Evolutionary conservation across 192 early-diverging fungal species (phyloP), one percentile per base, ranked within the genome.

Genomic region (Gryganskiella cystojenkinii): DNA sequence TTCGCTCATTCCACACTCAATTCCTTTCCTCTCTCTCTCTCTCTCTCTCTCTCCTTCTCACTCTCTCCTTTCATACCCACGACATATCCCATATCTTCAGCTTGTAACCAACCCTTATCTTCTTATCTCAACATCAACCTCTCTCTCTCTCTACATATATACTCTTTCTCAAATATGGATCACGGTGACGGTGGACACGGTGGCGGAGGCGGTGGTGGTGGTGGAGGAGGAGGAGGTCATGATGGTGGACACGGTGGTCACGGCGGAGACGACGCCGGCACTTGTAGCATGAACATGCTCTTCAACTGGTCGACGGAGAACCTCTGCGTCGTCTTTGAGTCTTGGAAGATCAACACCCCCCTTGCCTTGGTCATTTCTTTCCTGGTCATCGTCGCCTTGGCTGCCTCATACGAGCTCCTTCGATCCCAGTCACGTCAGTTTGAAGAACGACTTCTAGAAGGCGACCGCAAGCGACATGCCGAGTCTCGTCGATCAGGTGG

Each of bases 291-390:
- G 56, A 83, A 90, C 84, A 94, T 94, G 92, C 62, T 90, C 1
- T 88, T 94, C 67, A 94, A 92, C 71, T 94, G 91, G 91, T 80
- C 85, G 59, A 89, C 86, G 3, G 81, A 91, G 61, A 89, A 92
- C 75, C 86, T 91, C 3, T 94, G 92, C 46, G 84, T 94, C n/a
- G 78, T 94, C 20, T 92, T 92, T 70, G 82, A 87, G 67, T 92
- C 86, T 67, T 94, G 91, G 92, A 89, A 86, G 56, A 86, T 92
- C 59, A 81, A 90, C 53, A 85, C 83, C 3, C 66, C 69, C 20
- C 40, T 80, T 17, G 82, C 80, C 22, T 80, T 94, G 19, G 58
- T 91, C 13, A n/a, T 92, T 4, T 87, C 92, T 8, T 90, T 86
- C 34, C 60, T 87, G 0, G 71, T 85, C 0, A 85, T 94, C 24